Evolutionary conservation across 768 basidiomycete species (phyloP), one percentile per base, ranked within the genome.

Genomic region (Termitomyces sp.): DNA sequence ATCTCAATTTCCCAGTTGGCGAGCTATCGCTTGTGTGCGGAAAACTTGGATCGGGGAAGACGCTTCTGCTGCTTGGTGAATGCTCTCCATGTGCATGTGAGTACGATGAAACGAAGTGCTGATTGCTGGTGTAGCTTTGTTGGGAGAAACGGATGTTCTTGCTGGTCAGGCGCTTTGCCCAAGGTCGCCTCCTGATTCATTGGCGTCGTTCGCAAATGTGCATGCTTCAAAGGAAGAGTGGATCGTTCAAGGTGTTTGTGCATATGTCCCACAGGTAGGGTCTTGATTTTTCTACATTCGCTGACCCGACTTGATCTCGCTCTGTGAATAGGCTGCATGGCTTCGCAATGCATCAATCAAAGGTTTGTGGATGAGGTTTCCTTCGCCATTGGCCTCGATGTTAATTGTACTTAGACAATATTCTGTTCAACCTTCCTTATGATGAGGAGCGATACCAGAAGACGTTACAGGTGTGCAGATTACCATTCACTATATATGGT

Each of bases 21-120:
- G 81, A 90, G 69, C 76, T 96, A 26, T 87, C 90, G 1, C 77
- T 97, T 16, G 81, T 97, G 18, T 94, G 92, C 65, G 94, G 94
- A 2, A 92, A 93, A 66, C 77, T 96, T 10, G 94, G 92, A 4
- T 88, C 88, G 18, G 94, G 94, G 28, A 97, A 96, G 74, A 90
- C 93, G 0, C 73, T 97, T 6, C 69, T 96, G 32, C 73, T 96
- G n/a, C 77, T 89, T 33, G 80, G 89, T 81, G 61, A 18, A 67
- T 66, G 12, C 2, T 42, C 42, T 40, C 20, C 3, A 4, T 13
- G 10, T 35, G 6, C 2, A 8, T 10, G 10, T 20, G 26, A 12
- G 5, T 14, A 8, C 12, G 3, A 18, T 20, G n/a, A 48, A 16
- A 13, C 8, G 9, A 28, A 18, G 57, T 66, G 63, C 66, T 53